Conservation (phyloP, 352 stramenopile species). For the Pythium periplocum region DNA sequence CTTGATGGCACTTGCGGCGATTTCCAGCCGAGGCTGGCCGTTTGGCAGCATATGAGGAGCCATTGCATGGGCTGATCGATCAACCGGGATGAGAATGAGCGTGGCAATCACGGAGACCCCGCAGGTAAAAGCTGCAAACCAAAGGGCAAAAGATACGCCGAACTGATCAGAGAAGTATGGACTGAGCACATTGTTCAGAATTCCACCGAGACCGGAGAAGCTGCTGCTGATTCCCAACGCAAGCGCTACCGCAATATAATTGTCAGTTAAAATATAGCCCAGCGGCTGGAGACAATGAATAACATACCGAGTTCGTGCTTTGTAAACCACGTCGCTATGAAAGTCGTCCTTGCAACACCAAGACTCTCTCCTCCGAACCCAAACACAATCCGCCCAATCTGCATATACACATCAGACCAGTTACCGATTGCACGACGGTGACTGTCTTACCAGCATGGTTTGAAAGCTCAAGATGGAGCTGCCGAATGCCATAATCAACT, state of each 20-base stretch:
- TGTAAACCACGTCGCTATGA: conserved; percentile 81
- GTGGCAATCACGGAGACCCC: conserved; percentile 35
- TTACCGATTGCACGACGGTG: neutral
- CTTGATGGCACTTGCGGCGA: conserved; percentile 13
- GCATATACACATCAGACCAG: conserved; percentile 12
- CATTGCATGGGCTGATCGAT: conserved; percentile 19
- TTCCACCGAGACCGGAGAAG: conserved; percentile 60
- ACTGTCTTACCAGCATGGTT: conserved; percentile 31
- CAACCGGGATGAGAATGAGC: conserved; percentile 48
- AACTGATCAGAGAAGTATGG: conserved; percentile 56
- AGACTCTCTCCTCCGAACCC: conserved; percentile 81
- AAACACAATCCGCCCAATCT: conserved; percentile 76
- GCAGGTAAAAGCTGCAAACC: conserved; percentile 52
- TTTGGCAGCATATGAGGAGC: conserved; percentile 31
- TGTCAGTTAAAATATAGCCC: neutral
- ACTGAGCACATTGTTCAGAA: conserved; percentile 76
- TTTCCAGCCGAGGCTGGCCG: conserved; percentile 14
- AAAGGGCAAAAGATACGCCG: conserved; percentile 53
- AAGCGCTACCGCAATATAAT: conserved; percentile 30
- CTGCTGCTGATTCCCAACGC: conserved; percentile 77
- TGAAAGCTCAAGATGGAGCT: conserved; percentile 30
- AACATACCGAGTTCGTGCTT: conserved; percentile 58
- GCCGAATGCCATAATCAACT: conserved; percentile 70
- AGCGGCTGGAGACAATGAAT: neutral
- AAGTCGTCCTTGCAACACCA: conserved; percentile 60